Evolutionary conservation across 2,329 filamentous ascomycete genomes (phyloP).

Genomic region (Juglanconis juglandina): DNA sequence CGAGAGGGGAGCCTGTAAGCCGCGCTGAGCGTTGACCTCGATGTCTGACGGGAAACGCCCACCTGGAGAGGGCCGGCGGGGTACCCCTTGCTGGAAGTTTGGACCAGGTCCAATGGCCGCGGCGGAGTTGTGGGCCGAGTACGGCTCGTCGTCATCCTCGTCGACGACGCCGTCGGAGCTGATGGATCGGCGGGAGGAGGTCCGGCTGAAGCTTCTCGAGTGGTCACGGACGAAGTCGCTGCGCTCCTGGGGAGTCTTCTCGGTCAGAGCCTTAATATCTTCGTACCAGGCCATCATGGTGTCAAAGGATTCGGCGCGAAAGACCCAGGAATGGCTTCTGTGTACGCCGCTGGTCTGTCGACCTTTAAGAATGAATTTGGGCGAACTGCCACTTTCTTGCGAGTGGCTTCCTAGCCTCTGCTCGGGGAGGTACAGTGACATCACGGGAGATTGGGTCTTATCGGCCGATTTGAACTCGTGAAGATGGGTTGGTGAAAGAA

Average conservation of each 20-base stretch:
- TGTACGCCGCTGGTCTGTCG: constrained; percentile 92
- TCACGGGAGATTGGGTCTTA: constrained; percentile 83
- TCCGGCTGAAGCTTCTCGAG: constrained; percentile 71
- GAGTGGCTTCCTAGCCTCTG: constrained; percentile 95
- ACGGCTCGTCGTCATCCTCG: constrained; percentile 67
- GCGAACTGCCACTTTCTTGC: constrained; percentile 74
- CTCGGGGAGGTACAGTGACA: constrained; percentile 92
- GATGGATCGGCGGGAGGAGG: constrained; percentile 52
- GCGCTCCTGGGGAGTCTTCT: constrained; percentile 83
- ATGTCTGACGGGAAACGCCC: constrained; percentile 96
- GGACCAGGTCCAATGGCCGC: constrained; percentile 43
- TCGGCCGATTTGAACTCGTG: constrained; percentile 99
- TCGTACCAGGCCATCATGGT: constrained; percentile 98
- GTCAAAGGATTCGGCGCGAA: constrained; percentile 72
- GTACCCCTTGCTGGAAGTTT: constrained; percentile 41
- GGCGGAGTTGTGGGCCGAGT: constrained; percentile 54
- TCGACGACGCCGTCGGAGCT: constrained; percentile 77
- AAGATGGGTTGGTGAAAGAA: constrained; percentile 90
- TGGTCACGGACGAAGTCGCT: constrained; percentile 83
- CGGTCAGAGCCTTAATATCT: constrained; percentile 85
- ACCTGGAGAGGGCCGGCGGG: constrained; percentile 80
- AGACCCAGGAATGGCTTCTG: constrained; percentile 71
- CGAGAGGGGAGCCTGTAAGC: constrained; percentile 75
- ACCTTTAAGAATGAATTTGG: constrained; percentile 97
- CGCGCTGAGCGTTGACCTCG: constrained; percentile 72